Percentiles rank a stretch among this genome's conserved stretches.
These are phyloP conservation scores for Colletotrichum plurivorum DNA, from an alignment of 2,329 filamentous ascomycete genomes.

Conservation along the genomic window DNA sequence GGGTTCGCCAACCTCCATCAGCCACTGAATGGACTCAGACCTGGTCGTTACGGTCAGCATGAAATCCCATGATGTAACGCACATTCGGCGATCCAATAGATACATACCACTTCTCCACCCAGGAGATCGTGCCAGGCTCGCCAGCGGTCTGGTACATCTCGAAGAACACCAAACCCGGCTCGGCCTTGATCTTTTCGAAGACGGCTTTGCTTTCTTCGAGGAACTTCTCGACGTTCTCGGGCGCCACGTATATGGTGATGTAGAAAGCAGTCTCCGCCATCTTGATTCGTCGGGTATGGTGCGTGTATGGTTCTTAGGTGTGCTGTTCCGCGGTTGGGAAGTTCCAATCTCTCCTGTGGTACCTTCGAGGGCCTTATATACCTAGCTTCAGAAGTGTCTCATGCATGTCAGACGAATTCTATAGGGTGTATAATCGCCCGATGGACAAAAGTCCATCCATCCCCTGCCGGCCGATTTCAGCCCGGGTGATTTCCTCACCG, in stretches of 20 bases:
- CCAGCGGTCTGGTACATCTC: conserved; percentile 54
- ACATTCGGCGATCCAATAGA: neutral
- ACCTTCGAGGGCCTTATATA: neutral
- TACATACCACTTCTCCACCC: conserved; percentile 57
- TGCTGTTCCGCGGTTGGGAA: too few relatives aligned
- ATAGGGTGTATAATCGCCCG: neutral
- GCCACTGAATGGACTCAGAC: neutral
- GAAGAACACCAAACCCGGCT: conserved; percentile 61
- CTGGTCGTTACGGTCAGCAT: neutral
- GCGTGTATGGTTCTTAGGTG: too few relatives aligned
- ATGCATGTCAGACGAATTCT: conserved; percentile 6
- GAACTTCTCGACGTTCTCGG: neutral
- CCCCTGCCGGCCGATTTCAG: neutral
- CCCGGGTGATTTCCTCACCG: neutral
- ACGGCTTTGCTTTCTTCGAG: conserved; percentile 45
- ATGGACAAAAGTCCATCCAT: neutral
- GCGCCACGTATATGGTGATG: neutral
- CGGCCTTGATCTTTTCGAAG: conserved; percentile 56
- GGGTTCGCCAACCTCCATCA: neutral
- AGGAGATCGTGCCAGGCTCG: conserved; percentile 54
- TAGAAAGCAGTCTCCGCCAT: neutral
- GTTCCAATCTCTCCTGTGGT: too few relatives aligned
- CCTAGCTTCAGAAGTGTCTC: neutral
- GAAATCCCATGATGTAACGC: neutral
- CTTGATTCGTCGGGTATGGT: too few relatives aligned